Conservation (phyloP, 768 basidiomycete genomes). For the Boletus insuetus region DNA sequence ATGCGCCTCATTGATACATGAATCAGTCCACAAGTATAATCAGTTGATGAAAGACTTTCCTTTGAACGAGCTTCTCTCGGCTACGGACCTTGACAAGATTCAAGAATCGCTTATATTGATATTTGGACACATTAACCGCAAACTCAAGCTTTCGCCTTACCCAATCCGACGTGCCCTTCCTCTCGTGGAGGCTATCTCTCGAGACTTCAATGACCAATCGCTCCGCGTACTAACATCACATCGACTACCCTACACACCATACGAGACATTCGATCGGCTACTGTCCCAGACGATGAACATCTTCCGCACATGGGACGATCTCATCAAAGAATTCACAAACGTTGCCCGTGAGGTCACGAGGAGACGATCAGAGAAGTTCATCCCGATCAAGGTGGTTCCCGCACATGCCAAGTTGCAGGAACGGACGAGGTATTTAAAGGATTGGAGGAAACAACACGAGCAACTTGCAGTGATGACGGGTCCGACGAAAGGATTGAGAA, state of each 20-base stretch:
- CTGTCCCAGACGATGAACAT: slow-evolving; percentile 73
- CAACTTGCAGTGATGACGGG: slow-evolving; percentile 97
- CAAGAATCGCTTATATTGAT: slow-evolving; percentile 85
- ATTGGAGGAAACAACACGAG: slow-evolving; percentile 96
- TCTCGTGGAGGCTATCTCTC: slow-evolving; percentile 96
- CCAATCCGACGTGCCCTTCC: slow-evolving; percentile 95
- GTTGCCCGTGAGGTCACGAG: slow-evolving; percentile 91
- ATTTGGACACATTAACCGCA: slow-evolving; percentile 93
- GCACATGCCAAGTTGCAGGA: slow-evolving; percentile 93
- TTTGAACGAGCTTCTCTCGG: slow-evolving; percentile 91
- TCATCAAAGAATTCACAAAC: slow-evolving; percentile 89
- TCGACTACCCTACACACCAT: slow-evolving; percentile 89
- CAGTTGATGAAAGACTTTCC: slow-evolving; percentile 99
- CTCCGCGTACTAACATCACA: slow-evolving; percentile 88
- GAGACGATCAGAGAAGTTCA: slow-evolving; percentile 88
- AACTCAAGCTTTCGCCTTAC: slow-evolving; percentile 93
- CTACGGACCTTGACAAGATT: slow-evolving; percentile 94
- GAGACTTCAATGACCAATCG: slow-evolving; percentile 95
- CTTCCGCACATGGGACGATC: slow-evolving; percentile 86
- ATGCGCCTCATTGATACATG: not conserved
- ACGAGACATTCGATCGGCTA: slow-evolving; percentile 89
- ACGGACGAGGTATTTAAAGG: slow-evolving; percentile 77
- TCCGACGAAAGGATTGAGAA: slow-evolving; percentile 81
- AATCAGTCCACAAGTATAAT: slow-evolving; percentile 92
- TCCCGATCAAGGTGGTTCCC: slow-evolving; percentile 91